Percentiles rank a stretch among this genome's conserved stretches.
phyloP scores from a whole-genome alignment of 1,139 yeast genomes.

The Candida gigantensis region DNA sequence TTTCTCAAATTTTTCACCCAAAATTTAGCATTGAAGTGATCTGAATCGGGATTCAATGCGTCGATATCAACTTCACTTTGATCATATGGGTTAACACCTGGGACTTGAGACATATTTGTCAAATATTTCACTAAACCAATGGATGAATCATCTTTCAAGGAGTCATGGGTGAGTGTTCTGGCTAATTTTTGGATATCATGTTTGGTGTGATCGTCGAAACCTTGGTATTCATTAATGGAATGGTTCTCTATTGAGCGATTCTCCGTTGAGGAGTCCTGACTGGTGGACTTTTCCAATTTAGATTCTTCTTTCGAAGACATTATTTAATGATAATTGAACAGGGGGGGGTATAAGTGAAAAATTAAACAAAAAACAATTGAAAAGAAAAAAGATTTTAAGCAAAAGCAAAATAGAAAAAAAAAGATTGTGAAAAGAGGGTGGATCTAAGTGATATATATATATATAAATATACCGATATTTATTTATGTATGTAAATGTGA shows the following conservation, averaged over 20 bases:
- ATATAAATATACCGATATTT: too few species aligned
- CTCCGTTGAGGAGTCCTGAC: constrained; percentile 2
- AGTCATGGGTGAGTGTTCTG: constrained; percentile 27
- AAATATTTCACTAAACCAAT: constrained; percentile 29
- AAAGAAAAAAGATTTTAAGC: background rate
- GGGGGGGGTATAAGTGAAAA: background rate
- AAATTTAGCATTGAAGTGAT: constrained; percentile 31
- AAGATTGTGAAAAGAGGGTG: too few species aligned
- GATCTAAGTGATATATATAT: background rate
- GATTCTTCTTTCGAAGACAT: constrained; percentile 1
- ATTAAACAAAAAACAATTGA: too few species aligned
- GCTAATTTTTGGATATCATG: constrained; percentile 31
- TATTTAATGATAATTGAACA: background rate
- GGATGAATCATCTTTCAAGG: constrained; percentile 22
- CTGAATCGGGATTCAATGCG: constrained; percentile 16
- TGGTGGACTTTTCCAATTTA: background rate
- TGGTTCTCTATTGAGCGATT: background rate
- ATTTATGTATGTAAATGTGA: too few species aligned
- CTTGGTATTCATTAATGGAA: constrained; percentile 1
- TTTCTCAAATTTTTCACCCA: constrained; percentile 75
- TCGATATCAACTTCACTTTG: constrained; percentile 5
- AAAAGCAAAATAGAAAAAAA: background rate
- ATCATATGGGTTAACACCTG: constrained; percentile 45
- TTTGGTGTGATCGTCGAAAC: constrained; percentile 2
- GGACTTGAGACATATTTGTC: constrained; percentile 54